A percentile compares a stretch with the other conserved stretches of the same genome.
Evolutionary conservation across 306 rosid genomes (phyloP).

Genomic region (Lathyrus oleraceus): DNA sequence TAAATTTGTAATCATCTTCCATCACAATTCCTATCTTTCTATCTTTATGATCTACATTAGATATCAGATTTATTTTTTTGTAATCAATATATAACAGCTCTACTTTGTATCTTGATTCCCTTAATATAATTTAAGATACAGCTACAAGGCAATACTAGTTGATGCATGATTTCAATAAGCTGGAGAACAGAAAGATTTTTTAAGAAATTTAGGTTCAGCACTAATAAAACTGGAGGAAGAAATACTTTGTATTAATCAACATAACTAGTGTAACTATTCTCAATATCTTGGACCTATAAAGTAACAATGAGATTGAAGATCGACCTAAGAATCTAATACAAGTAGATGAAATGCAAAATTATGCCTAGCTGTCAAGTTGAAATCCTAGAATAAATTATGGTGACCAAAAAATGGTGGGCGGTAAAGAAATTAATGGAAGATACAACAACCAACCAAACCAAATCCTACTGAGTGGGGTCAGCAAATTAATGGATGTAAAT

Average conservation of each 20-base stretch:
- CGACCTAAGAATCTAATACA: conserved; percentile 7
- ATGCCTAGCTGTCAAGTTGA: background rate
- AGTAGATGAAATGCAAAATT: conserved; percentile 22
- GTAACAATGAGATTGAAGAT: background rate
- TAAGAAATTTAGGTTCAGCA: conserved; percentile 1
- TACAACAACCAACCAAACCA: background rate
- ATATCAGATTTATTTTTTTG: conserved; percentile 13
- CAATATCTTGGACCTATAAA: conserved; percentile 12
- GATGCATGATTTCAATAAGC: conserved; percentile 26
- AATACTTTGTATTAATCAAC: background rate
- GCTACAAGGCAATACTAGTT: conserved; percentile 14
- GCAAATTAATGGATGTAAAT: background rate
- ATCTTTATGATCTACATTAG: conserved; percentile 12
- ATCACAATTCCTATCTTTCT: background rate
- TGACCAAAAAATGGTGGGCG: background rate
- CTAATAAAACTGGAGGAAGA: background rate
- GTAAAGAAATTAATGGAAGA: conserved; percentile 1
- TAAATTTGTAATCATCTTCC: background rate
- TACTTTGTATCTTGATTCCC: conserved; percentile 26
- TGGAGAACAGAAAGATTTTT: background rate
- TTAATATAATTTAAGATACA: conserved; percentile 13
- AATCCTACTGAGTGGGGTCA: no score
- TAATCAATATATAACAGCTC: background rate
- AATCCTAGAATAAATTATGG: conserved; percentile 9
- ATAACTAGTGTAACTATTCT: conserved; percentile 2